These are phyloP conservation scores for Pholiota adiposa DNA, from an alignment of 1,284 basidiomycete species.

Conservation along the genomic window DNA sequence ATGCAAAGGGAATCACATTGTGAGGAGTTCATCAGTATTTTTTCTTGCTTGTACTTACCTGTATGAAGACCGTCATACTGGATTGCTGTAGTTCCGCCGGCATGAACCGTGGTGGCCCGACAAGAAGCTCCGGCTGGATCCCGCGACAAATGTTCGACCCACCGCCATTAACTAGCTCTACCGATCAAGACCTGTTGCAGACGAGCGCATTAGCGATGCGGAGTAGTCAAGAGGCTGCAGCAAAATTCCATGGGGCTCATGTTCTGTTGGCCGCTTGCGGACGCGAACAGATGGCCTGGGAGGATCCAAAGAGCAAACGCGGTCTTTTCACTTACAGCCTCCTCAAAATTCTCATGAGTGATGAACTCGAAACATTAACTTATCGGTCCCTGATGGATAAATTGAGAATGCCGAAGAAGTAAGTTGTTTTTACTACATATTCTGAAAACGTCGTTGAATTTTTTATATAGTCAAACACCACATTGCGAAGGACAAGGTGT, in stretches of 20 bases:
- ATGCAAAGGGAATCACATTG: conserved; percentile 39
- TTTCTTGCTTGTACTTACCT: neutral
- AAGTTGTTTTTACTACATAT: conserved; percentile 4
- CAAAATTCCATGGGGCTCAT: conserved; percentile 34
- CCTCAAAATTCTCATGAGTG: conserved; percentile 27
- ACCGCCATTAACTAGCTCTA: conserved; percentile 24
- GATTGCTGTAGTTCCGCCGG: conserved; percentile 44
- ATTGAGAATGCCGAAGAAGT: conserved; percentile 34
- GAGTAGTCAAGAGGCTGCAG: conserved; percentile 12
- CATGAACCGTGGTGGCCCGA: conserved; percentile 24
- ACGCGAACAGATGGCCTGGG: conserved; percentile 32
- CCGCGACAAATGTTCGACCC: conserved; percentile 29
- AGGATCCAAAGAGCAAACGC: conserved; percentile 25
- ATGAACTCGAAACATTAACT: conserved; percentile 28
- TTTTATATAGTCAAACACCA: conserved; percentile 31
- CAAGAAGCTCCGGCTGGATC: conserved; percentile 10
- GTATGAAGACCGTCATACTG: conserved; percentile 39
- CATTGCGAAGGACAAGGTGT: conserved; percentile 36
- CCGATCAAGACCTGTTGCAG: conserved; percentile 26
- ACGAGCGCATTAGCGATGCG: conserved; percentile 9
- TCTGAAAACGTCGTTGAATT: neutral
- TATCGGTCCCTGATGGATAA: conserved; percentile 37
- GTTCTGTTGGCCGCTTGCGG: conserved; percentile 41
- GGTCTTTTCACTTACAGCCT: conserved; percentile 37
- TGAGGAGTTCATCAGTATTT: conserved; percentile 21